A percentile compares a stretch with the other conserved stretches of the same genome.
Evolutionary conservation across 805 yeast genomes (phyloP).

Genomic region (Yamadazyma endophytica): DNA sequence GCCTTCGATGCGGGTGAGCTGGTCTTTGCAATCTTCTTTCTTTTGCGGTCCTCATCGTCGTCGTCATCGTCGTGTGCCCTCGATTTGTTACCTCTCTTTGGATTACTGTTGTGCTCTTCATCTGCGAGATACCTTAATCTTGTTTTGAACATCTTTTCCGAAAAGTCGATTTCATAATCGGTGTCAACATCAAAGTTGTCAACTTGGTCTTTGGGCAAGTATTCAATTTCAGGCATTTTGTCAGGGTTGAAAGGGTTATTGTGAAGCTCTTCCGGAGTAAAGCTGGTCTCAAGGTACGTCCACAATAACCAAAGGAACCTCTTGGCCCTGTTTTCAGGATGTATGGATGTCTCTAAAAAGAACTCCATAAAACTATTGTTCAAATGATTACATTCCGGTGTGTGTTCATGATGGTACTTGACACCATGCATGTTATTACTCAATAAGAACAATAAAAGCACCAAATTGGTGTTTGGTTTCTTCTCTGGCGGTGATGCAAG

Average conservation of each 20-base stretch:
- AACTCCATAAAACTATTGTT: constrained; percentile 62
- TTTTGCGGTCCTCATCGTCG: constrained; percentile 9
- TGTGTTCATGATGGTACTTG: constrained; percentile 27
- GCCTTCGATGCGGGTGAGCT: constrained; percentile 1
- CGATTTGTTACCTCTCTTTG: constrained; percentile 28
- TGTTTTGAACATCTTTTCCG: constrained; percentile 43
- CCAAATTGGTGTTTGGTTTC: constrained; percentile 54
- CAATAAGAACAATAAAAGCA: constrained; percentile 70
- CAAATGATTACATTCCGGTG: constrained; percentile 12
- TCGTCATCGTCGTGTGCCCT: constrained; percentile 19
- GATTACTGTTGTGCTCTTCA: constrained; percentile 31
- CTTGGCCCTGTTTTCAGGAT: constrained; percentile 63
- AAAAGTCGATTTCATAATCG: constrained; percentile 44
- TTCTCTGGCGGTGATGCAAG: constrained; percentile 23
- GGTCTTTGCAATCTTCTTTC: constrained; percentile 2
- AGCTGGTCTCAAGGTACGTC: constrained; percentile 70
- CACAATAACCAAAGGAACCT: constrained; percentile 83
- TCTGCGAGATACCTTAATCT: constrained; percentile 38
- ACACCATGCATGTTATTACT: constrained; percentile 60
- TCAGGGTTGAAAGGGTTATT: constrained; percentile 56
- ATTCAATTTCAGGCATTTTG: constrained; percentile 33
- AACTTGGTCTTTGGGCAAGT: constrained; percentile 21
- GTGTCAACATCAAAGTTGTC: constrained; percentile 43
- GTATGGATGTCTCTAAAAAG: constrained; percentile 56
- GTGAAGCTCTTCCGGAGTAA: constrained; percentile 46